Conservation (phyloP, 2,329 filamentous ascomycete species). For the Calonectria ilicicola region DNA sequence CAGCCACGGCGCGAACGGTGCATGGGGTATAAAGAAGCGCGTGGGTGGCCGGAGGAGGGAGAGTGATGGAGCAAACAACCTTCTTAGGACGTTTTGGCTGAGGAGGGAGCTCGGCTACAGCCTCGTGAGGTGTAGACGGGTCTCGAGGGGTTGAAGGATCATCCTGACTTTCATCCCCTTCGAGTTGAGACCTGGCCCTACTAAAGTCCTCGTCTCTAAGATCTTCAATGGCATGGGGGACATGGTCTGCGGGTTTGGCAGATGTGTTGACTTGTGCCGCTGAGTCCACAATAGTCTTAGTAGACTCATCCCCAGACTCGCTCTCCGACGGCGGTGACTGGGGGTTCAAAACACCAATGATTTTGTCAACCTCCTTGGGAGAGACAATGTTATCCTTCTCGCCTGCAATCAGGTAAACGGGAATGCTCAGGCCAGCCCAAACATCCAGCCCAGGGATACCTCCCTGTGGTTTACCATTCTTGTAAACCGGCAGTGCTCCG, state of each 20-base stretch:
- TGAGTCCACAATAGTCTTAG: slow-evolving; percentile 55
- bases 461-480: slow-evolving; percentile 63
- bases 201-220: slow-evolving; percentile 42
- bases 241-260: slow-evolving; percentile 43
- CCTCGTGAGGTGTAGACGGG: slow-evolving; percentile 60
- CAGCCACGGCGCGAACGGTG: slow-evolving; percentile 81
- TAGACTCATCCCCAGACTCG: slow-evolving; percentile 40
- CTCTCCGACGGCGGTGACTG: slow-evolving; percentile 19
- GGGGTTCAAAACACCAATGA: slow-evolving; percentile 60
- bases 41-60: slow-evolving; percentile 85
- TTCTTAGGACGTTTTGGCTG: slow-evolving; percentile 62
- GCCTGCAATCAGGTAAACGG: slow-evolving; percentile 83
- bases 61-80: slow-evolving; percentile 75
- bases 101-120: slow-evolving; percentile 55
- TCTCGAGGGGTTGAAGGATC: slow-evolving; percentile 51
- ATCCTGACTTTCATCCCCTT: slow-evolving; percentile 29
- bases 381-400: slow-evolving; percentile 82
- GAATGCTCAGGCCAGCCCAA: slow-evolving; percentile 80
- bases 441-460: slow-evolving; percentile 77
- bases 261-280: slow-evolving; percentile 60
- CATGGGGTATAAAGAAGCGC: slow-evolving; percentile 84
- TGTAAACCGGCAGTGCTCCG: slow-evolving; percentile 74
- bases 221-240: slow-evolving; percentile 51
- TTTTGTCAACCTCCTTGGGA: slow-evolving; percentile 76
- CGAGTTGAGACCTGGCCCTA: slow-evolving; percentile 35